Evolutionary conservation across 2,329 filamentous ascomycete species (phyloP), one percentile per base, ranked within the genome.

Genomic region (Trichothecium roseum): DNA sequence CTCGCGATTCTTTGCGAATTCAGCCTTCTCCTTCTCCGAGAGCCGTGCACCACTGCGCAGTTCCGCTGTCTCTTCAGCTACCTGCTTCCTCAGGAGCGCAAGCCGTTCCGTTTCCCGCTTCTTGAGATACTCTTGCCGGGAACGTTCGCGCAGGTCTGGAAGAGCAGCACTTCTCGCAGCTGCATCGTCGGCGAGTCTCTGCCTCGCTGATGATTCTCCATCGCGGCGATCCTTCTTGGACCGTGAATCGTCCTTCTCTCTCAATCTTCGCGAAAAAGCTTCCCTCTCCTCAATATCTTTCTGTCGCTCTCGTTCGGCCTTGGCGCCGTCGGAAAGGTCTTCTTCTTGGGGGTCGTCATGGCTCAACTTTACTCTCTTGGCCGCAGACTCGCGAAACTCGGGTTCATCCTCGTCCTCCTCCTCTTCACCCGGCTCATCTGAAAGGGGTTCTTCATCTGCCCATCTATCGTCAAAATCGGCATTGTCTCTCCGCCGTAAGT

Each of bases 51-150:
- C 86, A 29, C 82, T 84, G 32, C 78, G 72, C 36, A 93, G 58
- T 54, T 95, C 88, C 16, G 81, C 77, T 1, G 79, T 79, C 55
- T 98, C 91, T 47, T 96, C 89, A 0, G 78, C 77, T 3, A 98
- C 91, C 52, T 96, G 89, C 50, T 84, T 85, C 22, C 88, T 76
- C 34, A 98, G 62, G n/a, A 98, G 62, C 0, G 84, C 84, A 13
- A 98, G 62, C 40, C 85, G 77, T 56, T 96, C 86, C 0, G 81
- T 68, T 54, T 95, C 88, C 43, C 91, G 74, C 65, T 98, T 96
- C 58, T 87, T 86, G 20, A 98, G 68, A 52, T 98, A 98, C 45
- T 91, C 81, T 52, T 95, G 88, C 41, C 91, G 76, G 3, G 88
- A 94, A 22, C 86, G 75, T 50, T 91, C 69, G 29, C 91, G 74